Base-by-base conservation (phyloP, 169 alveolate species). In the Eimeria necatrix region DNA sequence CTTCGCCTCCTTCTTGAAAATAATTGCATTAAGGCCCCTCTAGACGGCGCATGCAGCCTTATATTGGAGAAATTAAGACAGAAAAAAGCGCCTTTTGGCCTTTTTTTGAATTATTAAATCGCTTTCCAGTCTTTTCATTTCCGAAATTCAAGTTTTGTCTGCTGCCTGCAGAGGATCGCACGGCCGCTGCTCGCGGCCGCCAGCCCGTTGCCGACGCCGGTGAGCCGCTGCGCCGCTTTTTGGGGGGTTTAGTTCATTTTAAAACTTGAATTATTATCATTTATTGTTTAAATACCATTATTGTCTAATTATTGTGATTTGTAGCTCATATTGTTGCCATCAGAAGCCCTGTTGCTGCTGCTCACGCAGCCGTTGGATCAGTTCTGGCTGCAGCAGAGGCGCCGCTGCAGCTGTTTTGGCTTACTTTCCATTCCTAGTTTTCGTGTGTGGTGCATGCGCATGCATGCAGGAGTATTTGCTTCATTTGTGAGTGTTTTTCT, bases 131-230 rank as follows among this genome's bases (percentile, higher is more conserved):
- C 2, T 32, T 32, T 32, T 32, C 41, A 32, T 32, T 32, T 32
- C 41, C 41, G 41, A 32, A 32, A 32, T 32, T 32, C 41, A 32
- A 32, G 41, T 32, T 32, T 32, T 32, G 41, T 32, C 41, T 32
- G 41, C 49, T n/a, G 48, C n/a, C 4, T 26, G 53, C 78, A 83
- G 91, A 73, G 91, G 24, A 8, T 83, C 9, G 61, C 91, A 9
- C n/a, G 91, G 91, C 91, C 51, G 48, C 91, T 83, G n/a, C 91
- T 83, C n/a, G 91, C 76, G 73, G 76, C 91, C 26, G 9, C 91
- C 41, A 32, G 41, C 16, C n/a, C 49, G 49, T n/a, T 83, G 73
- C 91, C 91, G 9, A 56, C 76, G 4, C 73, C 91, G 60, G 91
- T 83, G 59, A 83, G 91, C 22, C 53, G 16, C 4, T 24, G 41